Conservation (phyloP, 2,329 filamentous ascomycete genomes). For the Trichoderma sp. region DNA sequence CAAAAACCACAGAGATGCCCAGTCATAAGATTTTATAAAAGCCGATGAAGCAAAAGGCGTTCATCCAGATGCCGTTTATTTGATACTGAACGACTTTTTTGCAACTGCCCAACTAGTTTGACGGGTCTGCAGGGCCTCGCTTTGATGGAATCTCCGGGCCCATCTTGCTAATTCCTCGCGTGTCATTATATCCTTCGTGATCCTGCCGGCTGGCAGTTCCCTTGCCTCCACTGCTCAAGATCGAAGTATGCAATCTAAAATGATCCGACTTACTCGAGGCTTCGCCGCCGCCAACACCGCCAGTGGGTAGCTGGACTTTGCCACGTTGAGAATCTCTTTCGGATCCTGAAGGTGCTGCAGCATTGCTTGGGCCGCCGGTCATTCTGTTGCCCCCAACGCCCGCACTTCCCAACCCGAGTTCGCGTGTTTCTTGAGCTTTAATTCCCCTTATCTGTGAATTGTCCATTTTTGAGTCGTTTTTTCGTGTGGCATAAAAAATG, state of each 20-base stretch:
- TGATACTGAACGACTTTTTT: neutral
- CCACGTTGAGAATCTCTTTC: neutral
- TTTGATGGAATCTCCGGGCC: neutral
- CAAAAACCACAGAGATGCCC: neutral
- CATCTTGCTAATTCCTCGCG: slow-evolving; percentile 9
- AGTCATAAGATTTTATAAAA: neutral
- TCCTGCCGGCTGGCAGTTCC: neutral
- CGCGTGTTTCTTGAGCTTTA: slow-evolving; percentile 34
- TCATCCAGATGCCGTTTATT: neutral
- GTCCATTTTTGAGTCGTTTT: neutral
- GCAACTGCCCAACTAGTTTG: neutral
- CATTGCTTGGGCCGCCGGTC: slow-evolving; percentile 35
- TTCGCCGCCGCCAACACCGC: neutral
- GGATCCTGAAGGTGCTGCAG: slow-evolving; percentile 23
- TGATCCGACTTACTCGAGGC: neutral
- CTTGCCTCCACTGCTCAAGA: neutral
- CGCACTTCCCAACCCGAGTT: slow-evolving; percentile 35
- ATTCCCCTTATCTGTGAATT: neutral
- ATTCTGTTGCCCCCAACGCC: slow-evolving; percentile 36
- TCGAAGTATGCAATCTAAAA: neutral
- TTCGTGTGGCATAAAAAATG: neutral
- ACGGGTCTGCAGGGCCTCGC: neutral
- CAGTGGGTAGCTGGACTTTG: neutral
- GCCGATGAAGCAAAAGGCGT: neutral
- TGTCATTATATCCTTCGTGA: neutral